Evolutionary conservation across 2,329 filamentous ascomycete genomes (phyloP), one percentile per base, ranked within the genome.

Genomic region (Rhynchosporium agropyri): DNA sequence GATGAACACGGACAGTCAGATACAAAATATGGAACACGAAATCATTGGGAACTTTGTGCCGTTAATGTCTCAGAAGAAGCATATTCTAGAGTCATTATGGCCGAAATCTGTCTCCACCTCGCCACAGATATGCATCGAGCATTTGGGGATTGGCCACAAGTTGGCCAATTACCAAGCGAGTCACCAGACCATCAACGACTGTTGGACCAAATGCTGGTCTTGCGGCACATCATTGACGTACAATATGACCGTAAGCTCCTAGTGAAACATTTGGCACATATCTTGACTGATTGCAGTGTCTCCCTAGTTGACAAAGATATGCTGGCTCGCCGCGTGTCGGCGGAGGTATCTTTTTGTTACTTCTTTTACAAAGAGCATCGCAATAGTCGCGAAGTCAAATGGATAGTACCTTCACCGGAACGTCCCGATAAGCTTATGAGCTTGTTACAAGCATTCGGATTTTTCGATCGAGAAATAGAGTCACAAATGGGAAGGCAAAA

Each of bases 31-130:
- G 33, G 38, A 15, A 28, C 36, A 26, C 51, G 38, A 36, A 20
- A 54, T 20, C 20, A 54, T 10, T 54, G 51, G 51, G 51, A 54
- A 10, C 3, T 13, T 10, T 54, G 33, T 12, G 51, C 51, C 12
- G 36, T 20, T 9, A 40, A 10, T 9, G 20, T 42, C 15, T 20
- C 33, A 42, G 51, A 40, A 12, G 28, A 20, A 5, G 51, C 51
- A 28, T 54, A 54, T 42, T 42, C n/a, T 10, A 12, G 10, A 40
- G 51, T 54, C 36, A 54, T 54, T 3, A 42, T 54, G 51, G 51
- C 51, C 29, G n/a, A n/a, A 29, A 54, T 40, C 1, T 38, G 9
- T 9, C 38, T 54, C 10, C 33, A 12, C 9, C 4, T 54, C 20
- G 20, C 51, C n/a, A 12, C 36, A 28, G 40, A 40, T 7, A 7